These are phyloP conservation scores for Trametes maxima DNA, from an alignment of 768 basidiomycete species.

Conservation along the genomic window DNA sequence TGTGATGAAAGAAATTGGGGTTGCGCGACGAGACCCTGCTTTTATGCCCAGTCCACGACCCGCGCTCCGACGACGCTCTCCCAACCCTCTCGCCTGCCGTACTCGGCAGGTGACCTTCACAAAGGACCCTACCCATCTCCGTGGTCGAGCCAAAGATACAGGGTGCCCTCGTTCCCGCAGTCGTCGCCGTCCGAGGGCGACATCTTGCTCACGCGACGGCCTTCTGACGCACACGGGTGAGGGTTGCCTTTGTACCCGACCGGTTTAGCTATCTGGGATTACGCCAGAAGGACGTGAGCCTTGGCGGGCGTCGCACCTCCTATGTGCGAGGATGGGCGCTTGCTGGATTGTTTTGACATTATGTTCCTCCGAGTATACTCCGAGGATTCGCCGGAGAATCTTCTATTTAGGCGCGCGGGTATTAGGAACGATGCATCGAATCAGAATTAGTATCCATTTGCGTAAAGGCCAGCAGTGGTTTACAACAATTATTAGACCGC, in stretches of 20 bases:
- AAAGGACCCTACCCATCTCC: neutral
- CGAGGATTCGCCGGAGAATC: neutral
- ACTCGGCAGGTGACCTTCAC: neutral
- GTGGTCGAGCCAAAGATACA: neutral
- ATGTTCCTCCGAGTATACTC: neutral
- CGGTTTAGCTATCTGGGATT: neutral
- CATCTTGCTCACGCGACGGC: neutral
- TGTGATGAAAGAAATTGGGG: too few species aligned
- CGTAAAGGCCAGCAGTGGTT: too few species aligned
- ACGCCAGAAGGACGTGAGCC: neutral
- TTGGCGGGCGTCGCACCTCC: neutral
- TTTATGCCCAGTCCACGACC: neutral
- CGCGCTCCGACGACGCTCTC: neutral
- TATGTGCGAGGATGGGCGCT: neutral
- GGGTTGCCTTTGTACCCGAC: neutral
- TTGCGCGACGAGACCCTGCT: neutral
- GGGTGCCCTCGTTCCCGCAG: neutral
- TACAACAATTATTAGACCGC: too few species aligned
- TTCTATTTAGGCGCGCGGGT: too few species aligned
- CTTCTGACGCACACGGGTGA: neutral
- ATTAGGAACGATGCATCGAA: too few species aligned
- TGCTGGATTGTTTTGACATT: neutral
- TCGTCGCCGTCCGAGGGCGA: neutral
- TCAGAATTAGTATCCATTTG: too few species aligned
- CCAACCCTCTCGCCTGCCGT: neutral